Base-by-base conservation (phyloP, 2,329 filamentous ascomycete genomes). In the Colletotrichum falcatum region DNA sequence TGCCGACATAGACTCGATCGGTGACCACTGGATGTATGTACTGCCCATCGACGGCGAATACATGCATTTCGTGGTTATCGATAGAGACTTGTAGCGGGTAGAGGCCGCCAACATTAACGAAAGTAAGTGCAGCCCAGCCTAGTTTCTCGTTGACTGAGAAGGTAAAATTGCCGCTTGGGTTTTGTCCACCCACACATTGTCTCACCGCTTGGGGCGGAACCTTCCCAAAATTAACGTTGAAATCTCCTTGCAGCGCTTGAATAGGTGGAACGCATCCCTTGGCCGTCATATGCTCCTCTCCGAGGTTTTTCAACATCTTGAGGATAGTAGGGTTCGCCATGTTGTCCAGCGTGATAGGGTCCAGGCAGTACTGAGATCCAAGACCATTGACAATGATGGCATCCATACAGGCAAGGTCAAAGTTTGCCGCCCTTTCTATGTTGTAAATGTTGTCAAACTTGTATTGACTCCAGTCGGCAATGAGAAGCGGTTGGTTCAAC, bases 11-110 rank as follows among this genome's bases (percentile, higher is more conserved):
- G 9, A 64, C 53, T 4, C 59, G 66, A 16, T 66, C 63, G 7
- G 63, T 23, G 1, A 35, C n/a, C 2, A 54, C 35, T 0, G 83
- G 83, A 49, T 81, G 76, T 18, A 85, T 78, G 65, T 80, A 84
- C 30, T 77, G 76, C 1, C 83, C 83, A 65, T 85, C 83, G 26
- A 81, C 77, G 16, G 80, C 82, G 61, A 84, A 85, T 9, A 85
- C 74, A 65, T 77, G 82, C 77, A 85, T 78, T 2, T 79, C 77
- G 67, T 84, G 83, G 55, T 81, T 78, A 70, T 85, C 83, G 37
- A 85, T 82, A 5, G 80, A 81, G 33, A 83, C 66, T 44, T 54
- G 78, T 30, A 62, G 4, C 3, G 58, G 64, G 23, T 62, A 61
- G 4, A 66, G n/a, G 7, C 56, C 58, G 11, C 64, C 64, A 1